These are phyloP conservation scores for Phaseolus coccineus DNA, from an alignment of 331 rosid genomes.

Conservation along the genomic window DNA sequence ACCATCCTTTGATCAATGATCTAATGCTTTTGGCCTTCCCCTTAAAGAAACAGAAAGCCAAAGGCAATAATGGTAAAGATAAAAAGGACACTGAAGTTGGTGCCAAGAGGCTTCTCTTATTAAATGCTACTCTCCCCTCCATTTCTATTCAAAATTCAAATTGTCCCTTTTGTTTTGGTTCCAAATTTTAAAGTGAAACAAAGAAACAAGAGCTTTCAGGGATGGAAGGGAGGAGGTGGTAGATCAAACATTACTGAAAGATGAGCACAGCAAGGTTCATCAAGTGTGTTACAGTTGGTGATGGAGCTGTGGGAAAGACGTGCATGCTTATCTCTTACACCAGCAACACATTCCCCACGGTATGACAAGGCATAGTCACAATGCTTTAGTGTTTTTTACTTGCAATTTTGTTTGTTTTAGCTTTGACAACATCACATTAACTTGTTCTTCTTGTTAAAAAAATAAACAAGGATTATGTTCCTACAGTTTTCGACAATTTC, in stretches of 20 bases:
- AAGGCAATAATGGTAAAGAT: constrained; percentile 27
- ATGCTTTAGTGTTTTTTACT: not conserved
- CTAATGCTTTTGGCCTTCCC: constrained; percentile 23
- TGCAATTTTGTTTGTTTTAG: not conserved
- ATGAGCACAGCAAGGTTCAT: constrained; percentile 23
- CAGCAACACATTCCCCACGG: constrained; percentile 21
- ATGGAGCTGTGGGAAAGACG: constrained; percentile 29
- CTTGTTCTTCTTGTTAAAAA: not conserved
- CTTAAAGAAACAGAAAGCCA: constrained; percentile 26
- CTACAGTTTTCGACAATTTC: constrained; percentile 21
- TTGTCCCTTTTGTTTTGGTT: not conserved
- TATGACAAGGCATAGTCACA: not conserved
- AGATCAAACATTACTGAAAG: not conserved
- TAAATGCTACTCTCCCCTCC: not conserved
- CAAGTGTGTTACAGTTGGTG: constrained; percentile 32
- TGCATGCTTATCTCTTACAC: constrained; percentile 29
- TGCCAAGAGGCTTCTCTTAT: not conserved
- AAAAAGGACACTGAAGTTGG: constrained; percentile 25
- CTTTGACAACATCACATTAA: not conserved
- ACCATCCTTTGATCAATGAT: not conserved
- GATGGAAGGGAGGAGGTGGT: not conserved
- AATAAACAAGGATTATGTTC: constrained; percentile 16
- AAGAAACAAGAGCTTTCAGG: not conserved
- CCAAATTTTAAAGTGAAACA: constrained; percentile 9
- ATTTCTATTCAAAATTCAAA: constrained; percentile 20